Base-by-base conservation (phyloP, 345 rosid genomes). In the Erodium maritimum region DNA sequence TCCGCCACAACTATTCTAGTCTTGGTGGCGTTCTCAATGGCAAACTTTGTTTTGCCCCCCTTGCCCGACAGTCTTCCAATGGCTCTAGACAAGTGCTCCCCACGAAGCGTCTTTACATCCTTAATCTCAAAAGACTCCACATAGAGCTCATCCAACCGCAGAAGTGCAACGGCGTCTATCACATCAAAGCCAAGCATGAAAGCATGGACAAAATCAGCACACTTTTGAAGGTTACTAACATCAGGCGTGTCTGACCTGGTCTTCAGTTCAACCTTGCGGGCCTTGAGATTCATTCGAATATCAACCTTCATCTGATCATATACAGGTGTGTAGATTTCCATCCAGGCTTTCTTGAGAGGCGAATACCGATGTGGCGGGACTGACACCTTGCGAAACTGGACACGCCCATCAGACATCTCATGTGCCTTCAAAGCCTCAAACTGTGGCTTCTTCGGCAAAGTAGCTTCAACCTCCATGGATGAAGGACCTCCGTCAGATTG, bases 161-260 rank as follows among this genome's bases (percentile, higher is more conserved):
- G 58, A 18, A 90, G 90, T 0, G 94, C 82, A 11, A 85, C 65
- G 34, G 97, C 97, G 53, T 90, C 94, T 0, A 75, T 63, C 6
- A 82, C 82, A 42, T 90, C 97, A 52, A 85, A 90, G 22, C 97
- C 97, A 6, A 90, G 59, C 96, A 85, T 83, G 73, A 87, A 87
- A 11, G 91, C 97, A n/a, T 83, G 96, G 5, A 87, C 90, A 64
- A 87, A 90, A 74, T 90, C 97, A 0, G 97, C 88, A 69, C 85
- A 82, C 69, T 84, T 90, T 61, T 87, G 95, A 19, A 90, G 87
- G 65, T 82, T 80, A 29, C 90, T 80, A 5, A 87, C 46, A 19
- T 90, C 95, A 0, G 93, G 84, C 1, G 93, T 87, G 71, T 87
- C 93, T 5, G 52, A 22, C 65, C 86, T 64, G 5, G 96, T 86